These are phyloP conservation scores for Spizellomyces sp. DNA, from an alignment of 192 early-diverging fungal genomes.

Conservation along the genomic window DNA sequence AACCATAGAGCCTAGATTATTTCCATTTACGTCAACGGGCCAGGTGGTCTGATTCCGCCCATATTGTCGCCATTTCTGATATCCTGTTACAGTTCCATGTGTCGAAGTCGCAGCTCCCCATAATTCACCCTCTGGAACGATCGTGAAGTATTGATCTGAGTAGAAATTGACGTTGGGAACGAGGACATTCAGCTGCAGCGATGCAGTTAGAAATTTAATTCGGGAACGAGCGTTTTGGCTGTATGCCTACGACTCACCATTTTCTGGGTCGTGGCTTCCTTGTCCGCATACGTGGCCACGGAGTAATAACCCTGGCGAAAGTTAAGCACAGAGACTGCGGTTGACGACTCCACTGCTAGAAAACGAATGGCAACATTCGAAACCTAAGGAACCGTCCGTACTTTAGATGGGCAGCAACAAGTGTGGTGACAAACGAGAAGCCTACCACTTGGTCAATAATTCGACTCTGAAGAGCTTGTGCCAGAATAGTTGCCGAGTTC, in stretches of 20 bases:
- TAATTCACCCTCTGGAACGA: constrained; percentile 18
- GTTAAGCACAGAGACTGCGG: too few relatives aligned
- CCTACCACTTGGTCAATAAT: too few relatives aligned
- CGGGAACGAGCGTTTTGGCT: too few relatives aligned
- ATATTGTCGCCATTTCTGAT: not conserved
- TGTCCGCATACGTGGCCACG: constrained; percentile 1
- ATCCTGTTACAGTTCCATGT: not conserved
- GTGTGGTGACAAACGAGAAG: too few relatives aligned
- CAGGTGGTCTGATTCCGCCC: not conserved
- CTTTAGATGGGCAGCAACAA: too few relatives aligned
- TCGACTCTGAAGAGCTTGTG: not conserved
- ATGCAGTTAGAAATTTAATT: too few relatives aligned
- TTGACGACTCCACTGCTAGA: too few relatives aligned
- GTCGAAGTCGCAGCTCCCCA: not conserved
- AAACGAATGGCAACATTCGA: too few relatives aligned
- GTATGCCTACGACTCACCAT: too few relatives aligned
- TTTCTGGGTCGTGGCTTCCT: too few relatives aligned
- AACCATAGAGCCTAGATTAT: not conserved
- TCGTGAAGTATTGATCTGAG: constrained; percentile 8
- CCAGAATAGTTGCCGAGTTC: not conserved
- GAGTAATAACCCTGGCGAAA: not conserved
- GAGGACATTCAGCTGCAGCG: not conserved
- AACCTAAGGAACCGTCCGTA: too few relatives aligned
- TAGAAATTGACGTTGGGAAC: constrained; percentile 10
- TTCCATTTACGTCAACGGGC: not conserved